Base-by-base conservation (phyloP, 371 early-diverging fungal genomes). In the Lichtheimia corymbifera region DNA sequence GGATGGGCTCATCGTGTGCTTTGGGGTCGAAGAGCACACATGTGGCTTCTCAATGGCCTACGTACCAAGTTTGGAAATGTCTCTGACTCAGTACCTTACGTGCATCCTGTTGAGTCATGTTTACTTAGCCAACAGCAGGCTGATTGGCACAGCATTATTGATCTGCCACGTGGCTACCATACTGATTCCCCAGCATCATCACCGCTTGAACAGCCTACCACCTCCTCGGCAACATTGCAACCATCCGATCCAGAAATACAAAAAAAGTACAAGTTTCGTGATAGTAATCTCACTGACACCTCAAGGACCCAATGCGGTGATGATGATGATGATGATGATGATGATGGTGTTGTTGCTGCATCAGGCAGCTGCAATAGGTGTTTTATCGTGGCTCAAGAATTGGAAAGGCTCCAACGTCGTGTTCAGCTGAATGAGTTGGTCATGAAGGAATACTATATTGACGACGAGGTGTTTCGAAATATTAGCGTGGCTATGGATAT, bases 391-490 rank as follows among this genome's bases (percentile, higher is more conserved):
- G 47, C n/a, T 6, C 44, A 45, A 44, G 17, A 54, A 59, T 61
- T 22, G 59, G 72, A 44, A 20, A 64, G 9, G 5, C 15, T 56
- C 20, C 57, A 56, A 13, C 42, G 45, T 5, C 62, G 73, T 14
- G 25, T 73, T 6, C 73, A 70, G 41, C 28, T 73, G 3, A 65
- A 66, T 51, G 73, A 73, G n/a, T 15, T 70, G 9, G 13, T 73
- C 15, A 61, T 73, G 56, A 66, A 73, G 42, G 70, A 68, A 1
- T 73, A 73, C 44, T 73, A 73, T 43, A 66, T 73, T 20, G 63
- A 73, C 24, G 73, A 73, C 47, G 73, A 73, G 51, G 63, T 73
- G 12, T 78, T 78, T 57, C 61, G 79, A 47, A 45, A 24, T 43
- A n/a, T 56, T 12, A 35, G 42, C 25, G 42, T 45, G 42, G 57